Percentiles rank a stretch among this genome's conserved stretches.
Conservation (phyloP, 257 asterid genomes). For the Scutellaria minor region DNA sequence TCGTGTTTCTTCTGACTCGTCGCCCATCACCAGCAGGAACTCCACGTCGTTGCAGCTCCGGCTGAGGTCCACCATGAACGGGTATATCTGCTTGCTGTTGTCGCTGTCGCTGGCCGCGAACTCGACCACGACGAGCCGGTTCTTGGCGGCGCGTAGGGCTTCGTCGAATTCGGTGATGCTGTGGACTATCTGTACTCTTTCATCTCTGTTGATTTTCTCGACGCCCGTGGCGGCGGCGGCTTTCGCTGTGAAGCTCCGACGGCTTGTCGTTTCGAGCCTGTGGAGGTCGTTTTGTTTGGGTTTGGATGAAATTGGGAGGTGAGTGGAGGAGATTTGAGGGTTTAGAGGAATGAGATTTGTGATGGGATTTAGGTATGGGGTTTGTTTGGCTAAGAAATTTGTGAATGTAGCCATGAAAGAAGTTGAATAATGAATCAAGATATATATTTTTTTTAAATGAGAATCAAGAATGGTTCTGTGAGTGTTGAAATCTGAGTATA, state of each 20-base stretch:
- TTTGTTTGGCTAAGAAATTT: conserved; percentile 63
- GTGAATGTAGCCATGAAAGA: conserved; percentile 66
- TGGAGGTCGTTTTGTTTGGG: conserved; percentile 12
- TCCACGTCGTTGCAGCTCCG: conserved; percentile 85
- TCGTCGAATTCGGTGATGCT: conserved; percentile 69
- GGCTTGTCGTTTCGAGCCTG: conserved; percentile 21
- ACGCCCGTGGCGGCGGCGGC: conserved; percentile 64
- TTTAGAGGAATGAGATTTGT: conserved; percentile 44
- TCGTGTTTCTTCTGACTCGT: conserved; percentile 73
- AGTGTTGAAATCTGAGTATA: not conserved
- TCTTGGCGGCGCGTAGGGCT: conserved; percentile 69
- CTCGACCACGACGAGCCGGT: conserved; percentile 85
- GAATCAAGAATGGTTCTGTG: not conserved
- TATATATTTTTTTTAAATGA: not conserved
- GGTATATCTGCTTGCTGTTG: conserved; percentile 70
- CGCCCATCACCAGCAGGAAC: conserved; percentile 84
- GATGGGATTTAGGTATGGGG: conserved; percentile 50
- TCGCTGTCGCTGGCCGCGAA: conserved; percentile 63
- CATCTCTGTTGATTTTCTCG: conserved; percentile 50
- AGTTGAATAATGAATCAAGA: not conserved
- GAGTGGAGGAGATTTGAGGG: conserved; percentile 29
- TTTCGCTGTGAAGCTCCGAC: conserved; percentile 32
- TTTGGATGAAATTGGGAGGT: conserved; percentile 33
- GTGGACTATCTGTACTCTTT: conserved; percentile 66
- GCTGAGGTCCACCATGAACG: conserved; percentile 90